Conservation (phyloP, 192 early-diverging fungal genomes). For the Kickxella alabastrina region DNA sequence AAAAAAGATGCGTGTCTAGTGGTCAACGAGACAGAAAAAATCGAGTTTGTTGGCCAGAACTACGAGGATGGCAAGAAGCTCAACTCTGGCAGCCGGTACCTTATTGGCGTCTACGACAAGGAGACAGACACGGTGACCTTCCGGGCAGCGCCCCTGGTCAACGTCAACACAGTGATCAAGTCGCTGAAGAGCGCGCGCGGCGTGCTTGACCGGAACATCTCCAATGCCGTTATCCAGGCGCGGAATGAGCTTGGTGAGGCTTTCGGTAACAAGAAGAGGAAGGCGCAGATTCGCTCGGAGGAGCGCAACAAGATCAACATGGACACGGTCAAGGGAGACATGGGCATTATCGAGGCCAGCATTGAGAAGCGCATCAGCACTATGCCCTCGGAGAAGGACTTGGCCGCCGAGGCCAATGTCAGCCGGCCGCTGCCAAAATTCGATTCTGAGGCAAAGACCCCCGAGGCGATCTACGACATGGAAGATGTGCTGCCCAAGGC, state of each 20-base stretch:
- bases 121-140: constrained; percentile 65
- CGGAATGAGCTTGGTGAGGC: constrained; percentile 80
- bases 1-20: constrained; percentile 39
- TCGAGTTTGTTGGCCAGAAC: constrained; percentile 70
- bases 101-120: constrained; percentile 78
- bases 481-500: constrained; percentile 64
- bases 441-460: constrained; percentile 61
- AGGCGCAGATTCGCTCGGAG: constrained; percentile 71
- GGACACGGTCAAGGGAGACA: constrained; percentile 59
- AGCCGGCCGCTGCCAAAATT: constrained; percentile 74
- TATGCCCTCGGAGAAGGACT: constrained; percentile 58
- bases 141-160: constrained; percentile 61
- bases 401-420: constrained; percentile 53
- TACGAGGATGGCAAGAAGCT: constrained; percentile 56
- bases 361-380: constrained; percentile 63
- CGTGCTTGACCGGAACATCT: constrained; percentile 44
- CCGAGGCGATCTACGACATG: constrained; percentile 77
- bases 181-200: constrained; percentile 55
- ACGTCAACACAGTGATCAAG: constrained; percentile 66
- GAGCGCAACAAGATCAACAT: constrained; percentile 87
- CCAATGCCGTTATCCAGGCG: constrained; percentile 57
- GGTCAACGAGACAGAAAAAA: constrained; percentile 67
- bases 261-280: constrained; percentile 90
- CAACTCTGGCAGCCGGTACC: constrained; percentile 54
- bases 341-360: constrained; percentile 60